phyloP scores from a whole-genome alignment of 1,284 basidiomycete species.

The Thelephora terrestris region DNA sequence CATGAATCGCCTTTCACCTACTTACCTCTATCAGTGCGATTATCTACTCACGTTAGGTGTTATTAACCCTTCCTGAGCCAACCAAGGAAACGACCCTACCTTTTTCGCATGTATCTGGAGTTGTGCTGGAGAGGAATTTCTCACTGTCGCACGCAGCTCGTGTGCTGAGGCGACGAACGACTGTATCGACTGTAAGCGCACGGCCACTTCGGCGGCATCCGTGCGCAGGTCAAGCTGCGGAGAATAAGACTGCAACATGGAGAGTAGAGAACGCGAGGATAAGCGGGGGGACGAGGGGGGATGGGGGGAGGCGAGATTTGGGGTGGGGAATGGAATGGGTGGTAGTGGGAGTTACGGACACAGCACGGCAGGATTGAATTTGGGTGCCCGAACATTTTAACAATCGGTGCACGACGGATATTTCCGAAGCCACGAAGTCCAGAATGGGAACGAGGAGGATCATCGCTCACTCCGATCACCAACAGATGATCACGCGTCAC shows the following conservation, averaged over 20 bases:
- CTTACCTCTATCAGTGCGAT: constrained; percentile 1
- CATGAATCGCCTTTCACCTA: no score
- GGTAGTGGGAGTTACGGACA: background rate
- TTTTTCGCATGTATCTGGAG: background rate
- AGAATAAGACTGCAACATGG: background rate
- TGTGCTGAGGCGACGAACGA: background rate
- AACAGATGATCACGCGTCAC: no score
- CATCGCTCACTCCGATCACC: background rate
- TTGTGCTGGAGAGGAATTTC: background rate
- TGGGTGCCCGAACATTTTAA: background rate
- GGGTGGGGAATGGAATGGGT: background rate
- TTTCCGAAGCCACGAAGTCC: background rate
- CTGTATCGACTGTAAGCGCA: background rate
- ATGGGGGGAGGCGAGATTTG: background rate
- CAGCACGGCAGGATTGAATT: background rate
- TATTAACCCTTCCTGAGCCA: background rate
- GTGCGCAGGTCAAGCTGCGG: background rate
- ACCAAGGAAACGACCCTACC: background rate
- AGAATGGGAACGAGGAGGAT: constrained; percentile 1
- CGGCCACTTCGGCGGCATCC: background rate
- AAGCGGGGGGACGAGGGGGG: background rate
- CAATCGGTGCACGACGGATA: background rate
- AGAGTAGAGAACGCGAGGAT: background rate
- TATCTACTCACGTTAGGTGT: background rate
- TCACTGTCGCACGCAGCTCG: background rate